Conservation (phyloP, 1,139 yeast species). For the Debaryomycetaceae sp. region DNA sequence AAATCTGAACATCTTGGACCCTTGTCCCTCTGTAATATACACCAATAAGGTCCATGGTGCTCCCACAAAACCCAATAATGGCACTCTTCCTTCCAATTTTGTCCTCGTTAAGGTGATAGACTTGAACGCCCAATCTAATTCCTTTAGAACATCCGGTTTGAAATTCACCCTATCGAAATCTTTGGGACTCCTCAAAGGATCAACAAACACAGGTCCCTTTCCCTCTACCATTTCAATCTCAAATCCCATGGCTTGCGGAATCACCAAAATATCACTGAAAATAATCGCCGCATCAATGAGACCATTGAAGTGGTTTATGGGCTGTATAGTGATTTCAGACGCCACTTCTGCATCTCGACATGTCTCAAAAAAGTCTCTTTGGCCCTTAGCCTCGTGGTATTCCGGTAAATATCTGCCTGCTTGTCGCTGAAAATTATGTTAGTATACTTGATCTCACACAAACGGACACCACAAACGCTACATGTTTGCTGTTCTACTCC, state of each 20-base stretch:
- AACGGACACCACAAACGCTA: not conserved
- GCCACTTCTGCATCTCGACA: constrained; percentile 95
- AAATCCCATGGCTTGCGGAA: constrained; percentile 99
- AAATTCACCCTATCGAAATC: constrained; percentile 61
- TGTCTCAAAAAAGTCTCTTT: constrained; percentile 87
- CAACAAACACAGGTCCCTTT: constrained; percentile 90
- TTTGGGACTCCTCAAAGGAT: constrained; percentile 73
- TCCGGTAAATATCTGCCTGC: constrained; percentile 91
- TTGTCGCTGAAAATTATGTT: constrained; percentile 50
- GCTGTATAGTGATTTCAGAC: constrained; percentile 91
- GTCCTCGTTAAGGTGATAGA: constrained; percentile 85
- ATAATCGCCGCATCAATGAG: constrained; percentile 95
- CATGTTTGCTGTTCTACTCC: no score
- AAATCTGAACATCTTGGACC: constrained; percentile 83
- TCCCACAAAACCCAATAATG: constrained; percentile 92
- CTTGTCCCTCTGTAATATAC: constrained; percentile 98
- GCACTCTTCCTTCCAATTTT: constrained; percentile 85
- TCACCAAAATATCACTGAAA: constrained; percentile 89
- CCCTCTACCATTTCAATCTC: constrained; percentile 92
- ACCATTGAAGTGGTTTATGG: constrained; percentile 85
- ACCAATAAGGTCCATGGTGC: constrained; percentile 98
- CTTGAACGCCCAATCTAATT: constrained; percentile 90
- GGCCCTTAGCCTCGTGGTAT: constrained; percentile 84
- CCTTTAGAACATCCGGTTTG: constrained; percentile 68
- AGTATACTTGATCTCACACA: constrained; percentile 6